Evolutionary conservation across 495 filamentous ascomycete species (phyloP), one percentile per base, ranked within the genome.

Genomic region (Melanomma pulvis-pyrius): DNA sequence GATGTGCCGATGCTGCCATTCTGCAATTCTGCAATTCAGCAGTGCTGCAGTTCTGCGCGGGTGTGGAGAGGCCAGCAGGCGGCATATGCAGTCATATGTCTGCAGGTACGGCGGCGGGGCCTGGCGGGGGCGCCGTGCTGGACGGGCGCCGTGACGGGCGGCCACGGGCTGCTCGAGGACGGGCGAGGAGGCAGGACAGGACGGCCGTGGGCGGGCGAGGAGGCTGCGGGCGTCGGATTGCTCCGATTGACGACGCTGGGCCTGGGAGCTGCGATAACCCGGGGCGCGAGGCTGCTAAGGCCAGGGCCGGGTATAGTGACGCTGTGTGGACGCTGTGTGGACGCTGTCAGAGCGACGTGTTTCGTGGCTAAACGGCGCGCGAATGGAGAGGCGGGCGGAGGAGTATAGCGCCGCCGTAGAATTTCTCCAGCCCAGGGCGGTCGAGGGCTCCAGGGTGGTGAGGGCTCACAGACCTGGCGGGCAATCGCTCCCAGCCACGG

Each of bases 351-450:
- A 21, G 57, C 36, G 53, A 50, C 46, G 59, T 55, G 65, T 56
- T 44, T 65, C 59, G 59, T 67, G 64, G 63, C 68, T 67, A 67
- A 71, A 71, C 59, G 54, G 59, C 52, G 48, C 26, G 64, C 68
- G 68, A 71, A 67, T 71, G 26, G 46, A 25, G 55, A 25, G 12
- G 21, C 25, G 58, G 17, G 53, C 58, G 50, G 29, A 39, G 21
- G 68, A n/a, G n/a, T 66, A 63, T 59, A 59, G 67, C 57, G 55
- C 64, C 58, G 68, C 67, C 58, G 68, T 63, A 71, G 68, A 67
- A 71, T 59, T 60, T 41, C 52, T 59, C 63, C 47, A n/a, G 41
- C 47, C 56, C 19, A 36, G 8, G 64, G 51, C 39, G 52, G 51
- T 25, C 49, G 19, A n/a, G 46, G 41, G 28, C 24, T 44, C 21